These are phyloP conservation scores for Coniochaeta sp. DNA, from an alignment of 2,329 filamentous ascomycete genomes.

Conservation along the genomic window DNA sequence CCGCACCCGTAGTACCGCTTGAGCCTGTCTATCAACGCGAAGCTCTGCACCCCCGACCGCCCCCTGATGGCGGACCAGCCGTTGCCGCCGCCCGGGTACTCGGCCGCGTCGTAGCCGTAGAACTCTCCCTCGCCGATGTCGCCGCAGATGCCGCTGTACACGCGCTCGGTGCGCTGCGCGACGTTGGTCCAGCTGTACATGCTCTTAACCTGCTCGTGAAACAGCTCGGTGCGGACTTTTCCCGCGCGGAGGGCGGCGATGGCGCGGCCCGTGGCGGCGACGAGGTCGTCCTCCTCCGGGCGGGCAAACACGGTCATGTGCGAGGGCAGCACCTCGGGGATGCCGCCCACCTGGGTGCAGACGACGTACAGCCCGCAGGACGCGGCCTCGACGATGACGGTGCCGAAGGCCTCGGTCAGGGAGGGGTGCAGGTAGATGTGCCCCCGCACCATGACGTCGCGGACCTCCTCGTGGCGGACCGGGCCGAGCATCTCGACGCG, in stretches of 20 bases:
- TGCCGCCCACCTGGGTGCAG: slow-evolving; percentile 91
- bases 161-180: slow-evolving; percentile 83
- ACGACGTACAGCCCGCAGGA: slow-evolving; percentile 95
- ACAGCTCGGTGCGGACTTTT: slow-evolving; percentile 82
- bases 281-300: slow-evolving; percentile 92
- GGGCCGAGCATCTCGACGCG: slow-evolving; percentile 88
- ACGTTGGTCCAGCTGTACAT: slow-evolving; percentile 99
- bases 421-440: slow-evolving; percentile 96
- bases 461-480: slow-evolving; percentile 90
- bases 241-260: slow-evolving; percentile 81
- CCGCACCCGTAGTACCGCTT: slow-evolving; percentile 98
- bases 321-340: slow-evolving; percentile 88
- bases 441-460: slow-evolving; percentile 93
- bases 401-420: slow-evolving; percentile 93
- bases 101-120: slow-evolving; percentile 70
- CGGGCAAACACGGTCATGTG: slow-evolving; percentile 98
- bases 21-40: slow-evolving; percentile 86
- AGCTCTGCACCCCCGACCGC: slow-evolving; percentile 67
- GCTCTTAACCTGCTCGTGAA: slow-evolving; percentile 93
- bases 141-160: slow-evolving; percentile 89
- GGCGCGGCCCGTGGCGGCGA: slow-evolving; percentile 80
- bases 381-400: slow-evolving; percentile 94
- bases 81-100: slow-evolving; percentile 40
- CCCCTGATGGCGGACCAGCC: slow-evolving; percentile 65
- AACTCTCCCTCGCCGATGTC: slow-evolving; percentile 81